These are phyloP conservation scores for Vishniacozyma victoriae DNA, from an alignment of 768 basidiomycete species.

Conservation along the genomic window DNA sequence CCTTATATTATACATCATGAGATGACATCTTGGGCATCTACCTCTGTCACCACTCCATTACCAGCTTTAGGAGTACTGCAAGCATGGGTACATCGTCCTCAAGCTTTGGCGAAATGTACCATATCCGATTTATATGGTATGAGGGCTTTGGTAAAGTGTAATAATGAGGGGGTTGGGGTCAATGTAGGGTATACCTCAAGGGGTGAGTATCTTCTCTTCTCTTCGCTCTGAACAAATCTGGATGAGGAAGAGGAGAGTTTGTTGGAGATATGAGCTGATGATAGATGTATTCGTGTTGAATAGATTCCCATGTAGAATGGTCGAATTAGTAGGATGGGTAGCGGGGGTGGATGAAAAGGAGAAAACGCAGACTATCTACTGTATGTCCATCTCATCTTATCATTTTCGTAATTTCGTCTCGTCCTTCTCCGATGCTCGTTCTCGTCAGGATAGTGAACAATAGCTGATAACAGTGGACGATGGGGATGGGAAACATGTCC, in stretches of 20 bases:
- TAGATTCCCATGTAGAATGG: slow-evolving; percentile 30
- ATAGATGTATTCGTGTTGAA: slow-evolving; percentile 37
- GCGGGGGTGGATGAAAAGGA: slow-evolving; percentile 36
- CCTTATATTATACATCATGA: neutral
- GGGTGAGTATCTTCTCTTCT: slow-evolving; percentile 11
- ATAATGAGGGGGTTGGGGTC: neutral
- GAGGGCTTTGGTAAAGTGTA: slow-evolving; percentile 4
- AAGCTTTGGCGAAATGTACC: slow-evolving; percentile 30
- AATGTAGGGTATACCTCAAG: slow-evolving; percentile 5
- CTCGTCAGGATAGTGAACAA: neutral
- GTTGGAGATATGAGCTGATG: neutral
- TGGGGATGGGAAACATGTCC: slow-evolving; percentile 29
- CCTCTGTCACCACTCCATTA: too few relatives aligned
- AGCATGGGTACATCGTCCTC: slow-evolving; percentile 32
- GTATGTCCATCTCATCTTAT: slow-evolving; percentile 25
- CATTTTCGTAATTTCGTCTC: neutral
- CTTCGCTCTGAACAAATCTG: too few relatives aligned
- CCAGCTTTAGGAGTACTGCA: slow-evolving; percentile 7
- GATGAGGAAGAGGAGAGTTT: too few relatives aligned
- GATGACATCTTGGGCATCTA: too few relatives aligned
- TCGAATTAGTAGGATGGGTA: slow-evolving; percentile 38
- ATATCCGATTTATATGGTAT: slow-evolving; percentile 33
- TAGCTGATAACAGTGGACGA: slow-evolving; percentile 30
- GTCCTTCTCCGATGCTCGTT: neutral
- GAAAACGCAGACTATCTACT: too few relatives aligned